Evolutionary conservation across 352 stramenopile genomes (phyloP), one percentile per base, ranked within the genome.

Genomic region (Phytopythium chamaehyphon): DNA sequence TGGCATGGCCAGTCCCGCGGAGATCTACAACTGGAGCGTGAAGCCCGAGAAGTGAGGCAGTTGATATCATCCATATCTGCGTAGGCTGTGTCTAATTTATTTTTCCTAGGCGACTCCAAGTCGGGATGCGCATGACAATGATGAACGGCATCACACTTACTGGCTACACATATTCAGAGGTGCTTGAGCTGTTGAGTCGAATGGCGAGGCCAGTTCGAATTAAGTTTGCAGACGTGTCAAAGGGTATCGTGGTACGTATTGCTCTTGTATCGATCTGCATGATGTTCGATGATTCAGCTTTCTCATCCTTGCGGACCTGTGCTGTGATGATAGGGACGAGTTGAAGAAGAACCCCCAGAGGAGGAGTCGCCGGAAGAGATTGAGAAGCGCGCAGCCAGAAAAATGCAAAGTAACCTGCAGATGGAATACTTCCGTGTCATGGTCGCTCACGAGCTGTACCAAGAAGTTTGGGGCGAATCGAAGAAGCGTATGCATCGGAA

Each of bases 11-110:
- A 91, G 79, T 62, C 84, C 84, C 39, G 84, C 84, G 6, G 84
- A 94, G 64, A 90, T 94, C 54, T 95, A 95, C 70, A 95, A 95
- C 60, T 95, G 84, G 84, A 86, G 84, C 57, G 81, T 93, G 46
- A 95, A 95, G 45, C 82, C 84, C 21, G 84, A 93, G 58, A 90
- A 91, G 78, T 84, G 46, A 28, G 66, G 57, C 21, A 43, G n/a
- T n/a, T n/a, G n/a, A n/a, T n/a, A n/a, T n/a, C n/a, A n/a, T n/a
- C n/a, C n/a, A n/a, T n/a, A n/a, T n/a, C n/a, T n/a, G n/a, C n/a
- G n/a, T n/a, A n/a, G n/a, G n/a, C n/a, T n/a, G n/a, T n/a, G n/a
- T n/a, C n/a, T n/a, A n/a, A n/a, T n/a, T n/a, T n/a, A 36, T 15
- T 43, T 3, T 51, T 2, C 19, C 1, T 38, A 84, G 73, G 48